Evolutionary conservation across 1,284 basidiomycete species (phyloP).

Genomic region (Cryptococcus floricola): DNA sequence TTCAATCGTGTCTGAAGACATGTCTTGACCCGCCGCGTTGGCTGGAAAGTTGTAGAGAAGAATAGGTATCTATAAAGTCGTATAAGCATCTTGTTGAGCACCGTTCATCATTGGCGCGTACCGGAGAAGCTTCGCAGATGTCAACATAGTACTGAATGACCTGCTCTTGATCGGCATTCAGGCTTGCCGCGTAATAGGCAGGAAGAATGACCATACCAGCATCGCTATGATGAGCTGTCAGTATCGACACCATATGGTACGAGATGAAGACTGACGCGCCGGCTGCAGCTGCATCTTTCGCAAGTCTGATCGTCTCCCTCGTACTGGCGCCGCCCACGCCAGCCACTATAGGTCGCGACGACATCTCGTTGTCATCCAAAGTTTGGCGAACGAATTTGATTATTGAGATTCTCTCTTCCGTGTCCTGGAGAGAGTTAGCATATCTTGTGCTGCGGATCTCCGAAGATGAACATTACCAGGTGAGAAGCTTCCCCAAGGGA

Average conservation of each 20-base stretch:
- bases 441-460: conserved; percentile 70
- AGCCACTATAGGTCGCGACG: neutral
- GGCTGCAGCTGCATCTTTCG: conserved; percentile 68
- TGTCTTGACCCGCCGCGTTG: conserved; percentile 74
- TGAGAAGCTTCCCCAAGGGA: conserved; percentile 63
- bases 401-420: conserved; percentile 70
- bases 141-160: conserved; percentile 6
- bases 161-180: conserved; percentile 44
- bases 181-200: conserved; percentile 77
- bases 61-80: conserved; percentile 75
- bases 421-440: conserved; percentile 56
- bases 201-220: conserved; percentile 75
- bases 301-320: conserved; percentile 70
- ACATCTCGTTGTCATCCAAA: neutral
- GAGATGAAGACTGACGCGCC: conserved; percentile 54
- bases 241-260: neutral
- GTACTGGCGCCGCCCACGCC: conserved; percentile 67
- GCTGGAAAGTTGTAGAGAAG: conserved; percentile 89
- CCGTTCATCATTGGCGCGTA: conserved; percentile 53
- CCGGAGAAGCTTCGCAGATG: conserved; percentile 5
- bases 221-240: conserved; percentile 50
- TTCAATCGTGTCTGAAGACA: conserved; percentile 78
- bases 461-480: conserved; percentile 65
- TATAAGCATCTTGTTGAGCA: conserved; percentile 72
- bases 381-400: neutral